phyloP scores from a whole-genome alignment of 1,139 yeast species.

The Kurtzmaniella quercitrusa region DNA sequence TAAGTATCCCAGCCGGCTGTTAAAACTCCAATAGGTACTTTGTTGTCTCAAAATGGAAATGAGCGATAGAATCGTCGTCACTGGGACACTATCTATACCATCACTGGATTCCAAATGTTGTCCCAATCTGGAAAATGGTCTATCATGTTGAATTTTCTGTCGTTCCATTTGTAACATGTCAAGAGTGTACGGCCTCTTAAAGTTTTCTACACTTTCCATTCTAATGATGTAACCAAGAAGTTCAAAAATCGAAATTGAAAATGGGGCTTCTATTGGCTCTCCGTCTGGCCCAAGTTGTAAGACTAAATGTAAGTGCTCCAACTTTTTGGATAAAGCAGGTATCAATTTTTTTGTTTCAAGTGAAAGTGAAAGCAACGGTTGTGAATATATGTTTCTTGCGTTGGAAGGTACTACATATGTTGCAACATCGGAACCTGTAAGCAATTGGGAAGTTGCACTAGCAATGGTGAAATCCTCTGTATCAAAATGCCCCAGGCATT shows the following conservation, averaged over 20 bases:
- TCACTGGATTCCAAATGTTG: neutral
- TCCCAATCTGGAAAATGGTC: neutral
- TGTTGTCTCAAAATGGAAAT: slow-evolving; percentile 45
- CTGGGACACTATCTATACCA: slow-evolving; percentile 13
- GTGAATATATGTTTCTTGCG: slow-evolving; percentile 30
- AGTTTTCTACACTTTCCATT: slow-evolving; percentile 9
- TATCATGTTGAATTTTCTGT: neutral
- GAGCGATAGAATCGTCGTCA: slow-evolving; percentile 39
- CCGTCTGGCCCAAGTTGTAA: slow-evolving; percentile 47
- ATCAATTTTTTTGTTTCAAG: slow-evolving; percentile 29
- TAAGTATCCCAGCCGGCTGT: slow-evolving; percentile 25
- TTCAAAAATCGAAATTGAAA: slow-evolving; percentile 48
- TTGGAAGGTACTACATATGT: slow-evolving; percentile 34
- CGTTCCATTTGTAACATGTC: slow-evolving; percentile 5
- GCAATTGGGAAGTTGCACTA: slow-evolving; percentile 35
- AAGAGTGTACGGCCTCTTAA: slow-evolving; percentile 12
- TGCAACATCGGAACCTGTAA: slow-evolving; percentile 32
- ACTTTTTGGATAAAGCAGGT: slow-evolving; percentile 30
- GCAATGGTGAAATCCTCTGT: slow-evolving; percentile 30
- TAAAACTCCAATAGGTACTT: slow-evolving; percentile 40
- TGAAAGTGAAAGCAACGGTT: slow-evolving; percentile 25
- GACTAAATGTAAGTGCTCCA: slow-evolving; percentile 51
- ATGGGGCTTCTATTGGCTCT: slow-evolving; percentile 33
- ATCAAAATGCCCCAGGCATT: neutral
- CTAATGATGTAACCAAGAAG: slow-evolving; percentile 31